Conservation (phyloP, 306 rosid genomes). For the Medicago truncatula region MtrunA17r5.0-ANR NC_053043.1:3984501-3985000, state of each 20-base stretch:
- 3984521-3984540: too few species aligned
- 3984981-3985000: neutral
- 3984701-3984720: neutral
- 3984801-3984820: neutral
- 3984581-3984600: neutral
- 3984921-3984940: constrained; percentile 5
- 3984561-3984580: too few species aligned
- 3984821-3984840: neutral
- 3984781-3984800: neutral
- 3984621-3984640: neutral
- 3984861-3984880: neutral
- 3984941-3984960: neutral
- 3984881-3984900: neutral
- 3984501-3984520: too few species aligned
- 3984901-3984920: neutral
- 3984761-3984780: neutral
- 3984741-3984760: neutral
- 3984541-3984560: too few species aligned
- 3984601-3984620: neutral
- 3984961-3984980: neutral
- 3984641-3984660: neutral
- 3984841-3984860: constrained; percentile 3
- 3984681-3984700: neutral
- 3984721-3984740: neutral
- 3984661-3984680: neutral